Base-by-base conservation (phyloP, 176 grass and related monocot species). In the Bothriochloa decipiens region DNA sequence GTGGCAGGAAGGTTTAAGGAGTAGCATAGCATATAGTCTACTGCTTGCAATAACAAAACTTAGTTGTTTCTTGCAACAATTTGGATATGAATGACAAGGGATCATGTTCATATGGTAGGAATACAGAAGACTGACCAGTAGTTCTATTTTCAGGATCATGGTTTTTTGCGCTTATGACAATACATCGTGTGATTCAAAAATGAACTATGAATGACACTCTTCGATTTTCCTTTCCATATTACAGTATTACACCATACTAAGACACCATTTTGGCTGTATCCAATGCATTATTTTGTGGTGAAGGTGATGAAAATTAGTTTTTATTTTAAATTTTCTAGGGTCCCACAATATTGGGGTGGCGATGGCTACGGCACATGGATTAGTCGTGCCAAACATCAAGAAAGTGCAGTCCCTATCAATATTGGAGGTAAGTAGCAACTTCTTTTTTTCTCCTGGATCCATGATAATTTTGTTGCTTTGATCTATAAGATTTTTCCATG, bases 361-460 rank as follows among this genome's bases (percentile, higher is more conserved):
- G 6, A 95, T 98, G 96, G 96, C 91, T 67, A 98, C 96, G 10
- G 3, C 18, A 43, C 91, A 98, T 81, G 96, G 96, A 84, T 88
- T 98, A 85, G 96, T 98, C 9, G 91, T 98, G 17, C 96, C 96
- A 74, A 95, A 80, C 82, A 92, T 98, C 64, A 98, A 98, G 91
- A 92, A 86, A 81, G 96, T 98, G 82, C 91, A 95, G 70, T 98
- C 93, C 68, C 89, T 95, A 41, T 92, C 91, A 47, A 79, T 98
- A 88, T 75, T 98, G 78, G 96, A 98, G 91, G 96, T 98, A 39
- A 83, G 91, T 5, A 75, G 15, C 41, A 78, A 43, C 16, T 78
- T 23, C 4, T 80, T 65, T 55, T 55, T 57, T 46, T 66, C 25
- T 35, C 6, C 25, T 35, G 29, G 17, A 70, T 47, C 74, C 57